Base-by-base conservation (phyloP, 139 green algal species). In the Diplosphaera chodatii region DNA sequence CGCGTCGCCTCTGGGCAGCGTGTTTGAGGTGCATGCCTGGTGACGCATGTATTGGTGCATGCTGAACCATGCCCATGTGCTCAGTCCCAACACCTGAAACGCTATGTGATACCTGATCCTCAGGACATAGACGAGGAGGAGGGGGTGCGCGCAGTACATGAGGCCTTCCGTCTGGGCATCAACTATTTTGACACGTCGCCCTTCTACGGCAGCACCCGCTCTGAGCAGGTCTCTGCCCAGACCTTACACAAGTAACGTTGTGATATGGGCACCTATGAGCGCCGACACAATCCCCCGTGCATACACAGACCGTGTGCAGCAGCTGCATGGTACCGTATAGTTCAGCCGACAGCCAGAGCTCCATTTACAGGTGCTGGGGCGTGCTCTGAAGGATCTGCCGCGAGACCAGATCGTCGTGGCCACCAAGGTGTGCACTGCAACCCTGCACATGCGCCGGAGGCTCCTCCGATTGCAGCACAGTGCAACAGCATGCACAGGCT, bases 131-230 rank as follows among this genome's bases (percentile, higher is more conserved):
- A 90, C 31, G 86, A 94, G 48, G 80, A 80, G 5, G 82, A 89
- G 22, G 82, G 79, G 31, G 79, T 88, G 1, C 56, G 40, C 18
- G 77, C 90, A 3, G 94, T 98, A 20, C 86, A 93, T 31, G 82
- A 86, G 29, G 94, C 94, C 0, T 90, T 96, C 63, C 62, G 75
- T 0, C 72, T 83, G 5, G 94, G 94, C 70, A 92, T 98, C 77
- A 98, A 98, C 75, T 91, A 94, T 22, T 97, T 98, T 59, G 94
- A 98, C 79, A 97, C 94, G 0, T 97, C 91, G 0, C 94, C 94
- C 0, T 98, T 90, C 68, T 98, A 98, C 74, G 94, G 93, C 13
- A 32, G 68, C 27, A 92, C 84, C 0, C 88, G 86, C 32, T 91
- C 86, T 5, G 94, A 98, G 76, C 83, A 68, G 74, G 93, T 27